These are phyloP conservation scores for Vaccinium macrocarpon DNA, from an alignment of 148 eudicot genomes.

Conservation along the genomic window DNA sequence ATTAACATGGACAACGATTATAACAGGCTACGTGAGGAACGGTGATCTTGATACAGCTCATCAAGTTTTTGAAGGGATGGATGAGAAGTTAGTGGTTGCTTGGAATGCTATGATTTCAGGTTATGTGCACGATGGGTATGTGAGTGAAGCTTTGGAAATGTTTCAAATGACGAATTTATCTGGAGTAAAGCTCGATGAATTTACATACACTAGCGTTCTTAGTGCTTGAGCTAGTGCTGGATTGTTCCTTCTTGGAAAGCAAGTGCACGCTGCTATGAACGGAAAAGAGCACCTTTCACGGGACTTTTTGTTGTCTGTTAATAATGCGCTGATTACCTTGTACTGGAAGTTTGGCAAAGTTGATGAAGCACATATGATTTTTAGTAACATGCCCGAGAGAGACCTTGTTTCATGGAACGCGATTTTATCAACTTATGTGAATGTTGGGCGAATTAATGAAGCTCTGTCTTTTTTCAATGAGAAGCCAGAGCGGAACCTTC, in stretches of 20 bases:
- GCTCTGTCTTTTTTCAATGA: slow-evolving; percentile 41
- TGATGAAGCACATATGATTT: slow-evolving; percentile 43
- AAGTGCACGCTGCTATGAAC: slow-evolving; percentile 49
- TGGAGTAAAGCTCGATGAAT: slow-evolving; percentile 44
- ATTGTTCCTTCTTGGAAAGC: slow-evolving; percentile 42
- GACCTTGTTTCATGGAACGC: slow-evolving; percentile 62
- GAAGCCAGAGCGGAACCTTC: slow-evolving; percentile 45
- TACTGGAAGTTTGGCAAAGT: slow-evolving; percentile 49
- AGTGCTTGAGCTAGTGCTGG: slow-evolving; percentile 54
- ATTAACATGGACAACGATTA: slow-evolving; percentile 60
- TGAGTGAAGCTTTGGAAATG: slow-evolving; percentile 41
- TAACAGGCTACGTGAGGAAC: slow-evolving; percentile 58
- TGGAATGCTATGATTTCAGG: slow-evolving; percentile 68
- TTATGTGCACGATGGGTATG: slow-evolving; percentile 43
- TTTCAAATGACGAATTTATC: slow-evolving; percentile 41
- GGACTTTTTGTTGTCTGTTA: slow-evolving; percentile 38
- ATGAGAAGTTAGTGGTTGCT: slow-evolving; percentile 44
- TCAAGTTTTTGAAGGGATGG: slow-evolving; percentile 37
- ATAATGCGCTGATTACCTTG: slow-evolving; percentile 53
- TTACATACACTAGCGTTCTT: slow-evolving; percentile 55
- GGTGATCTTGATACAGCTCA: slow-evolving; percentile 44
- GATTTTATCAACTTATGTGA: slow-evolving; percentile 44
- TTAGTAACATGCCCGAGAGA: slow-evolving; percentile 40
- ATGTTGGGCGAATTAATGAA: slow-evolving; percentile 37
- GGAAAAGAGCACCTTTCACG: slow-evolving; percentile 28